Evolutionary conservation across 1,139 yeast genomes (phyloP).

Genomic region (Saccharomyces pastorianus): DNA sequence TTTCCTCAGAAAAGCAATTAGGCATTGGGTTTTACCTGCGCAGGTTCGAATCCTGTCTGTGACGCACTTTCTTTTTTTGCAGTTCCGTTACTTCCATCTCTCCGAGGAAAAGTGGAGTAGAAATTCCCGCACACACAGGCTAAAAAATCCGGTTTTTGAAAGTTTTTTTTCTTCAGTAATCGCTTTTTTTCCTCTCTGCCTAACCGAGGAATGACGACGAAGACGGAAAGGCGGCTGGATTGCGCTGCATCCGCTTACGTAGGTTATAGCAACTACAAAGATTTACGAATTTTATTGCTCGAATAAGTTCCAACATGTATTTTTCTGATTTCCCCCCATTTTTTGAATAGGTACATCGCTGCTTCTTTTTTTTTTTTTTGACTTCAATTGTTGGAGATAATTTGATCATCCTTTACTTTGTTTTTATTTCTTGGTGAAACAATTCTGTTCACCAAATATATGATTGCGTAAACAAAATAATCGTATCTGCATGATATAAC

Average conservation of each 20-base stretch:
- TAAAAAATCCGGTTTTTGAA: background rate
- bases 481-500: background rate
- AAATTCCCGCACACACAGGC: background rate
- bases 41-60: slow-evolving; percentile 62
- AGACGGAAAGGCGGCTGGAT: background rate
- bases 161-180: background rate
- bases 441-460: background rate
- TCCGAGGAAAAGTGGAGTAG: background rate
- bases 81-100: slow-evolving; percentile 14
- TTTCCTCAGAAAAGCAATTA: slow-evolving; percentile 30
- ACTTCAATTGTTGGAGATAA: background rate
- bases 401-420: no score
- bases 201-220: background rate
- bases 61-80: slow-evolving; percentile 31
- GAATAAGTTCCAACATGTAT: background rate
- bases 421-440: background rate
- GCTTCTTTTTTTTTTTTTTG: background rate
- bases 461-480: background rate
- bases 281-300: background rate
- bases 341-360: background rate
- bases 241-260: slow-evolving; percentile 1
- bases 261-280: background rate
- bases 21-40: slow-evolving; percentile 54
- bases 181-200: background rate
- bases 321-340: background rate